Base-by-base conservation (phyloP, 345 rosid species). In the Garcia nutans region DNA sequence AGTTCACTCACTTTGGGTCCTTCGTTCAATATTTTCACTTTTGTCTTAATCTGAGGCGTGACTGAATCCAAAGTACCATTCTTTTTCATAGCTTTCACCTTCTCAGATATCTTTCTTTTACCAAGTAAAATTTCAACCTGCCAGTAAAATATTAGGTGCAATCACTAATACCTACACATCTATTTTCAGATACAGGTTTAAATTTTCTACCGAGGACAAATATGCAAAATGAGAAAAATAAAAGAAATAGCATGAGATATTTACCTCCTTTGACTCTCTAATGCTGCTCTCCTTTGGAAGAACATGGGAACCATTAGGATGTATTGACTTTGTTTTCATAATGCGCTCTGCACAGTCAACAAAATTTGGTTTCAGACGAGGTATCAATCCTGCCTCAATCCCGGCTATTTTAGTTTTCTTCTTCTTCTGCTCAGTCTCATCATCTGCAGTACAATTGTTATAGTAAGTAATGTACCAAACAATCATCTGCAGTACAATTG, bases 11-110 rank as follows among this genome's bases (percentile, higher is more conserved):
- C 97, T 94, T 89, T 89, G 16, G 86, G 81, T 78, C 88, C 92
- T 26, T 93, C 98, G 41, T 84, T 92, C 86, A 90, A 74, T 86
- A 95, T 93, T 89, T 91, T 93, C 69, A 93, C 85, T 78, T 89
- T 92, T 24, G 82, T 23, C 78, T 68, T 88, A 74, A 82, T 55
- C 60, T 60, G 87, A 26, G 85, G 83, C 64, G 80, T 67, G 72
- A 64, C 68, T 22, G 81, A 54, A 54, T 70, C 73, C 12, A 17
- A 49, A 68, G 65, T 57, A 70, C 76, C 80, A 76, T 74, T 84
- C 77, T 81, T 89, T 77, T 89, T 91, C 63, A 76, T 75, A 59
- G 86, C 77, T 76, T 95, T 91, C 77, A 78, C 78, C 86, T 90
- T 93, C 49, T 85, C 86, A 50, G 84, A 68, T 57, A 82, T 55